phyloP scores from a whole-genome alignment of 306 rosid genomes.

The Lithocarpus polystachyus region DNA sequence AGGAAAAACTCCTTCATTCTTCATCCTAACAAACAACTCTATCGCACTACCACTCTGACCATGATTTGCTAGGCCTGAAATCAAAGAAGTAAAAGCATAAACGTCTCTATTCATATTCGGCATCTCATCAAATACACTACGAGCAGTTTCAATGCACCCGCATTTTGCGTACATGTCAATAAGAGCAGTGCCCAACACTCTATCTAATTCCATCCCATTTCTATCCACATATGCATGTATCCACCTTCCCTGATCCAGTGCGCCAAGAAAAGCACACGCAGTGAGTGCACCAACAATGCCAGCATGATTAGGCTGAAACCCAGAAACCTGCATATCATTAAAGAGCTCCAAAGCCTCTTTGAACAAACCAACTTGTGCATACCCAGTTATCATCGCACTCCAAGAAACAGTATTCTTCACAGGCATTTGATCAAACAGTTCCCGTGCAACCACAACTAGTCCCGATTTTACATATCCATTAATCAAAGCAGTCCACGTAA shows the following conservation, averaged over 20 bases:
- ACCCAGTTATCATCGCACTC: too few relatives aligned
- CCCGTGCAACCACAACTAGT: too few relatives aligned
- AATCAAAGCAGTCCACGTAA: too few relatives aligned
- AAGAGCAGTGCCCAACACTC: conserved; percentile 37
- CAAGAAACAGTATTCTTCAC: too few relatives aligned
- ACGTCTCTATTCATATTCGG: conserved; percentile 25
- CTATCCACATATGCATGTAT: conserved; percentile 39
- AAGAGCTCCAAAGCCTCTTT: conserved; percentile 46
- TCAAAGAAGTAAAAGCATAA: conserved; percentile 42
- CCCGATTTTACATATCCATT: too few relatives aligned
- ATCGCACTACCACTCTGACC: conserved; percentile 34
- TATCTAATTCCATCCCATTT: conserved; percentile 30
- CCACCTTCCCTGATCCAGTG: conserved; percentile 15
- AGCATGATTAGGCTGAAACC: conserved; percentile 31
- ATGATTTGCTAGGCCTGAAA: conserved; percentile 41
- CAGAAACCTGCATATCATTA: conserved; percentile 32
- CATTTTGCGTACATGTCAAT: conserved; percentile 48
- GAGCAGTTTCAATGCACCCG: conserved; percentile 34
- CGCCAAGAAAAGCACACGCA: conserved; percentile 46
- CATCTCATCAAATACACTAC: conserved; percentile 32
- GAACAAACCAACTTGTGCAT: conserved; percentile 1
- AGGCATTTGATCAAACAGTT: too few relatives aligned
- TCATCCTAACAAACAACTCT: conserved; percentile 33
- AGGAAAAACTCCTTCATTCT: conserved; percentile 32
- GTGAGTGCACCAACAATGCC: conserved; percentile 39